Base-by-base conservation (phyloP, 495 filamentous ascomycete species). In the Saxispiralis lemnorum region DNA sequence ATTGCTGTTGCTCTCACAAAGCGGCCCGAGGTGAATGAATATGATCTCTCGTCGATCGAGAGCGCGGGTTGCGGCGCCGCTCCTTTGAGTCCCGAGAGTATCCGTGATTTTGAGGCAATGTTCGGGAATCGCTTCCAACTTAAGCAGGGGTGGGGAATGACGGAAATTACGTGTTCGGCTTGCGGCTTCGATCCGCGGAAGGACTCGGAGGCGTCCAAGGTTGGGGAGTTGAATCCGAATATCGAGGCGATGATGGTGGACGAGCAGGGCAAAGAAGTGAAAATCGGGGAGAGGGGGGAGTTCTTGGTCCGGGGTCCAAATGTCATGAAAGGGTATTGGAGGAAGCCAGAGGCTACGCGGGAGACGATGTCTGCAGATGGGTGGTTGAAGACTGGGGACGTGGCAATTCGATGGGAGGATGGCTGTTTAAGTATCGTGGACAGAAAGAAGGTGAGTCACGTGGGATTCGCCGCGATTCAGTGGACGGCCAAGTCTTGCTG, bases 1-100 rank as follows among this genome's bases (percentile, higher is more conserved):
- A 71, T 92, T 24, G 62, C 84, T 1, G 70, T 85, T 14, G 60
- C 68, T n/a, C 61, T 93, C 38, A 77, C 75, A 16, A 92, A 92
- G 53, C 68, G 75, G 49, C 77, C 77, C 0, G 63, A 69, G 12
- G 69, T 75, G 0, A 61, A 51, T 49, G 68, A 79, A 7, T 86
- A 70, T 55, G 79, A 89, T 60, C 60, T 93, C 2, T 76, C 70
- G 35, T 72, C 67, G 45, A 54, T 93, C 15, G 67, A 74, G 45
- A 20, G 15, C 1, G 49, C 84, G 7, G 65, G 62, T 0, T 68
- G 63, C 49, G 82, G 81, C 17, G 69, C 42, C 49, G 68, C 45
- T 46, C 56, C 54, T 48, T 45, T 53, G 6, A 70, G 71, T 0
- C 51, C 62, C n/a, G 80, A 83, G 54, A 59, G 77, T n/a, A 66